These are phyloP conservation scores for Bruguiera gymnorhiza DNA, from an alignment of 345 rosid genomes.

Conservation along the genomic window DNA sequence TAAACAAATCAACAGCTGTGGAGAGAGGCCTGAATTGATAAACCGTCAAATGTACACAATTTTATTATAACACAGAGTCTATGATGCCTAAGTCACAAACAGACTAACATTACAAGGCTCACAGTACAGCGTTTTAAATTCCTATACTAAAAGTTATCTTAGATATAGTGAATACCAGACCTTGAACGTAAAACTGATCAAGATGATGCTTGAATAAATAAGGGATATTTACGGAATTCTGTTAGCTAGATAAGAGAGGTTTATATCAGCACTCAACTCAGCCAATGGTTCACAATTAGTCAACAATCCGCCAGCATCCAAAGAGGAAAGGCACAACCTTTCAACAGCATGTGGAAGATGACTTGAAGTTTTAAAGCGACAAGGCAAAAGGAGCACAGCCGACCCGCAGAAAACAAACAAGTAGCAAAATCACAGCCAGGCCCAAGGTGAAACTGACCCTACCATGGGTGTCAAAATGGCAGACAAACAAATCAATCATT, in stretches of 20 bases:
- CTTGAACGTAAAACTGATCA: neutral
- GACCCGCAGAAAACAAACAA: neutral
- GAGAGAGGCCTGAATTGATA: too few relatives aligned
- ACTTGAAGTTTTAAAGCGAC: conserved; percentile 1
- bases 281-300: neutral
- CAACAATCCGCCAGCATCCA: conserved; percentile 7
- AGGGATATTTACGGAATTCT: conserved; percentile 17
- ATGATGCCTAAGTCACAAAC: too few relatives aligned
- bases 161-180: neutral
- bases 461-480: conserved; percentile 42
- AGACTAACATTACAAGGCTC: too few relatives aligned
- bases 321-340: neutral
- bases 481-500: conserved; percentile 48
- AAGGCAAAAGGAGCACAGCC: neutral
- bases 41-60: too few relatives aligned
- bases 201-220: conserved; percentile 17
- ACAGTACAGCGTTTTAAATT: too few relatives aligned
- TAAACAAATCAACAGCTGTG: too few relatives aligned
- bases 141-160: too few relatives aligned
- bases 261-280: neutral
- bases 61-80: too few relatives aligned
- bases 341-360: neutral
- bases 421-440: conserved; percentile 4
- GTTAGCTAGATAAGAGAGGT: conserved; percentile 20
- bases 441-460: conserved; percentile 34